Base-by-base conservation (phyloP, 176 grass and related monocot species). In the Microstegium vimineum region DNA sequence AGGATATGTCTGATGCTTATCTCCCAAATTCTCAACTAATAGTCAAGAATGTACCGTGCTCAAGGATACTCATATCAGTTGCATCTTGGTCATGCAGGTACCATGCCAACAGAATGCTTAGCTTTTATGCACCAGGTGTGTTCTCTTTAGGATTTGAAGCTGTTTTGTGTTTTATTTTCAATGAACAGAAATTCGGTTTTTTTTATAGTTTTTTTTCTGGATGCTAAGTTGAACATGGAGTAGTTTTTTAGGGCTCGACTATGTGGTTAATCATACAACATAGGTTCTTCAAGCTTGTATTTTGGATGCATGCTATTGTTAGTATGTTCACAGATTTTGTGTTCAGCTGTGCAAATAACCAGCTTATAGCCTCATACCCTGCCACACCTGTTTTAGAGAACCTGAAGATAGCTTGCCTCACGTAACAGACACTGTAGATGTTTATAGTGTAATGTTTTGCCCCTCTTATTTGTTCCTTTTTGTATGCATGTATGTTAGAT, bases 71-170 rank as follows among this genome's bases (percentile, higher is more conserved):
- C 16, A 74, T 74, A 35, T 34, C 1, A 1, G 14, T n/a, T 56
- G 18, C 31, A 35, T 56, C 30, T 26, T 89, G 64, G 76, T 74
- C 88, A 3, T 84, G 73, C 86, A 99, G 96, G 96, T 99, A 99
- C 47, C 93, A 99, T 81, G 93, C 90, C 73, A 99, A 99, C 45
- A 91, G 96, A 91, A 99, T 99, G 96, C 80, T 99, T 66, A 99
- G 93, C 74, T 99, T 99, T 72, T 99, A 95, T 31, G 96, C 96
- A 80, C 93, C 96, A 99, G 96, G 96, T 99, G 57, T 88, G 27
- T 36, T 85, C 12, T 32, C 25, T 28, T 82, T 82, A 13, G 37
- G 47, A 31, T 63, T 57, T n/a, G 5, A 71, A 87, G 56, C 8
- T 76, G n/a, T 66, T 31, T 60, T 59, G 0, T 33, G 0, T 5